Evolutionary conservation across 2,329 filamentous ascomycete genomes (phyloP).

Genomic region (Cryphonectria radicalis): DNA sequence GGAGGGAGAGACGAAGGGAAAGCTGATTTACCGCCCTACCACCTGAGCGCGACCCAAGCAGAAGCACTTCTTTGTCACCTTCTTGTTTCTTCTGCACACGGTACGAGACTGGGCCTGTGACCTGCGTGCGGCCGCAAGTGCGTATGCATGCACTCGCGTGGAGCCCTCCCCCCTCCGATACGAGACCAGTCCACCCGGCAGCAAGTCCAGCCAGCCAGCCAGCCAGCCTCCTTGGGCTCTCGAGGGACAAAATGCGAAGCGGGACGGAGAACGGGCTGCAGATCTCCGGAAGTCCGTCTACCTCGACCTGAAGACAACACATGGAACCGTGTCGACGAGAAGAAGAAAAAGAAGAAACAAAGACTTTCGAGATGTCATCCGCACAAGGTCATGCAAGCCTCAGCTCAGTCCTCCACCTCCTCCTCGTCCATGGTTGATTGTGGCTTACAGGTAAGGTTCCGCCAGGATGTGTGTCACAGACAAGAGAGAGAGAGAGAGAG

Average conservation of each 20-base stretch:
- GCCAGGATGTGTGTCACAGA: neutral
- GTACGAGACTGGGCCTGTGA: constrained; percentile 4
- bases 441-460: neutral
- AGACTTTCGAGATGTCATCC: neutral
- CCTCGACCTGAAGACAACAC: neutral
- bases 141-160: neutral
- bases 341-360: neutral
- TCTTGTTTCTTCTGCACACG: neutral
- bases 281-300: neutral
- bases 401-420: neutral
- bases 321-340: neutral
- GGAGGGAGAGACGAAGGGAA: neutral
- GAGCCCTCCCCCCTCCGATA: neutral
- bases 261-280: neutral
- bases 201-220: neutral
- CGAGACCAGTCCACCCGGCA: neutral
- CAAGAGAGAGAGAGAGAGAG: neutral
- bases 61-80: neutral
- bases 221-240: neutral
- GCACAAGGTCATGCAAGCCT: neutral
- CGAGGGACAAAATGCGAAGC: neutral
- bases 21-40: neutral
- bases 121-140: neutral
- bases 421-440: neutral
- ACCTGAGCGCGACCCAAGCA: neutral